phyloP scores from a whole-genome alignment of 2,329 filamentous ascomycete species.

The Ceratocystis variospora region DNA sequence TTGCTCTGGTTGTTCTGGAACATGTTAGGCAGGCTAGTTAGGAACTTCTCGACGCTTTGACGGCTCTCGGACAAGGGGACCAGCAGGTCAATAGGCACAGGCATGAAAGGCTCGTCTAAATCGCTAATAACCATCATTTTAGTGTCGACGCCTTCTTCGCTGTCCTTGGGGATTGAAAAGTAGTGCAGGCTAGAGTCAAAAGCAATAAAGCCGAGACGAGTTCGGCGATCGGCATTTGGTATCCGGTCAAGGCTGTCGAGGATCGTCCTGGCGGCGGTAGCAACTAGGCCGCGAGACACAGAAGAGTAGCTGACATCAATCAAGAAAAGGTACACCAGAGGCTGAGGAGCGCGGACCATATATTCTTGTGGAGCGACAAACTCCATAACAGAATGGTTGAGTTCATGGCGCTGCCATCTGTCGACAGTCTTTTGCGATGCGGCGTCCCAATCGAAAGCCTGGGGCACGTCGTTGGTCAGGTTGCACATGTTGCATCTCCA shows the following conservation, averaged over 20 bases:
- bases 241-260: constrained; percentile 90
- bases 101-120: constrained; percentile 89
- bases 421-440: constrained; percentile 82
- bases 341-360: constrained; percentile 95
- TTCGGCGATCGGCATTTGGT: constrained; percentile 92
- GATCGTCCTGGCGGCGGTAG: constrained; percentile 85
- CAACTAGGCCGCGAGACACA: constrained; percentile 78
- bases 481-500: constrained; percentile 99
- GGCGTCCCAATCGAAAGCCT: constrained; percentile 97
- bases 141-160: constrained; percentile 69
- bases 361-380: constrained; percentile 98
- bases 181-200: constrained; percentile 93
- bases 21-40: constrained; percentile 86
- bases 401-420: constrained; percentile 77
- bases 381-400: constrained; percentile 94
- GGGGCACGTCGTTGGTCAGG: constrained; percentile 95
- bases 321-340: constrained; percentile 87
- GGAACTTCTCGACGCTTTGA: constrained; percentile 79
- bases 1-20: constrained; percentile 88
- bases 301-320: constrained; percentile 88
- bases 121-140: constrained; percentile 91
- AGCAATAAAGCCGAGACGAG: constrained; percentile 84
- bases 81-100: constrained; percentile 79
- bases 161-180: constrained; percentile 84
- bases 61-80: constrained; percentile 82